phyloP scores from a whole-genome alignment of 1,284 basidiomycete species.

The Paramarasmius palmivorus region DNA sequence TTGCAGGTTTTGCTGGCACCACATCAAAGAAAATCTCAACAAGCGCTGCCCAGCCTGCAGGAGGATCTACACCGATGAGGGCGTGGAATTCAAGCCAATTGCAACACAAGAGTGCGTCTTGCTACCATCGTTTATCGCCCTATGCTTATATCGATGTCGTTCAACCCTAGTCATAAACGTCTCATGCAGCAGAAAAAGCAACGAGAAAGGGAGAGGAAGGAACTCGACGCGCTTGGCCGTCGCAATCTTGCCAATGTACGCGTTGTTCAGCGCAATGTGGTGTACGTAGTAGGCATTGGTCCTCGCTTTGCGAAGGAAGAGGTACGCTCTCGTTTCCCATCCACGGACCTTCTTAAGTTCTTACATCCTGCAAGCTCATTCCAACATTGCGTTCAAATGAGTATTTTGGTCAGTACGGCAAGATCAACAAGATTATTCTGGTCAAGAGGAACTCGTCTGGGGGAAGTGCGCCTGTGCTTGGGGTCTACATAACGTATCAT shows the following conservation, averaged over 20 bases:
- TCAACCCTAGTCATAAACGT: slow-evolving; percentile 78
- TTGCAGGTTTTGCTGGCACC: slow-evolving; percentile 99
- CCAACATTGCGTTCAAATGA: slow-evolving; percentile 93
- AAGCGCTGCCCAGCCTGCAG: slow-evolving; percentile 97
- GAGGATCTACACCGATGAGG: slow-evolving; percentile 90
- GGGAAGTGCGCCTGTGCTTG: slow-evolving; percentile 78
- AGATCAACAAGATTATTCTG: slow-evolving; percentile 94
- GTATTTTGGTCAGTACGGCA: slow-evolving; percentile 98
- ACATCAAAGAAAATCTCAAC: slow-evolving; percentile 96
- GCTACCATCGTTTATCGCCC: slow-evolving; percentile 8
- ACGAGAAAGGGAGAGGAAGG: slow-evolving; percentile 94
- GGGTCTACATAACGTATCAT: slow-evolving; percentile 96
- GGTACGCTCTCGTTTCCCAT: slow-evolving; percentile 53
- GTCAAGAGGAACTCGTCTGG: slow-evolving; percentile 85
- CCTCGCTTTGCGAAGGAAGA: slow-evolving; percentile 93
- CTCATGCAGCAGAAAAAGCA: slow-evolving; percentile 96
- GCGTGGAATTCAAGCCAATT: slow-evolving; percentile 95
- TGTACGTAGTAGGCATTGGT: slow-evolving; percentile 94
- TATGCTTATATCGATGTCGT: neutral
- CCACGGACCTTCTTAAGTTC: neutral
- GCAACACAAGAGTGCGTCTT: slow-evolving; percentile 89
- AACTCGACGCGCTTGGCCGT: slow-evolving; percentile 86
- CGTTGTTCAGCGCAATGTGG: slow-evolving; percentile 95
- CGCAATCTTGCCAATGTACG: slow-evolving; percentile 92
- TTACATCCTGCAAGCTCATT: slow-evolving; percentile 64